A percentile compares a stretch with the other conserved stretches of the same genome.
These are phyloP conservation scores for Lagerstroemia speciosa DNA, from an alignment of 345 rosid genomes.

Conservation along the genomic window DNA sequence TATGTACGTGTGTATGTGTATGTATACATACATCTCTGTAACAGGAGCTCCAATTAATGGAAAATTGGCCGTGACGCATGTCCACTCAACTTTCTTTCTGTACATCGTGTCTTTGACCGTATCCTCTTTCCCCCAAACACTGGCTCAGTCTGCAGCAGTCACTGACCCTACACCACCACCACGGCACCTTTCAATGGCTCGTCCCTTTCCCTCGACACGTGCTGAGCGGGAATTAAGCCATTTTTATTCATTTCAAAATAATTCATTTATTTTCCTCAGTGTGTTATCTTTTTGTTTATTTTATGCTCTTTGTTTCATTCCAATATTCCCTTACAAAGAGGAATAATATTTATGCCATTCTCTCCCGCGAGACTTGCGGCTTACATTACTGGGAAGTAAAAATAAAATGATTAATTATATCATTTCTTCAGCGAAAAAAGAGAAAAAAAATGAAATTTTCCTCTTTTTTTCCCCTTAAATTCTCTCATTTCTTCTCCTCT, in stretches of 20 bases:
- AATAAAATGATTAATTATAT: background rate
- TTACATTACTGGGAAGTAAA: conserved; percentile 18
- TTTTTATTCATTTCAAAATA: too few species aligned
- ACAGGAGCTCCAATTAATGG: too few species aligned
- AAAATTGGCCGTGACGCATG: background rate
- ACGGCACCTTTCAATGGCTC: conserved; percentile 1
- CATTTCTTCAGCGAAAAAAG: too few species aligned
- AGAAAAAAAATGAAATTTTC: background rate
- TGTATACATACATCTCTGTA: too few species aligned
- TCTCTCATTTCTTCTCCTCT: too few species aligned
- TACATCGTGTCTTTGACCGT: conserved; percentile 33
- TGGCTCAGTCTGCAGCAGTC: background rate
- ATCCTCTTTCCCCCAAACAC: background rate
- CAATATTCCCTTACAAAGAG: conserved; percentile 9
- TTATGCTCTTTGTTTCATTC: conserved; percentile 23
- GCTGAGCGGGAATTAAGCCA: background rate
- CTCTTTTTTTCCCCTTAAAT: background rate
- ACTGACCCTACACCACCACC: background rate
- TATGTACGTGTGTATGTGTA: too few species aligned
- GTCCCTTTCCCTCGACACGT: conserved; percentile 31
- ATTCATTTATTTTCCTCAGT: background rate
- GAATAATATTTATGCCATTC: conserved; percentile 8
- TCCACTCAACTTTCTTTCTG: conserved; percentile 1
- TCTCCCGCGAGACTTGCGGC: conserved; percentile 59
- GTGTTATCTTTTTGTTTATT: background rate